Evolutionary conservation across 495 filamentous ascomycete genomes (phyloP).

Genomic region (Halenospora varia): DNA sequence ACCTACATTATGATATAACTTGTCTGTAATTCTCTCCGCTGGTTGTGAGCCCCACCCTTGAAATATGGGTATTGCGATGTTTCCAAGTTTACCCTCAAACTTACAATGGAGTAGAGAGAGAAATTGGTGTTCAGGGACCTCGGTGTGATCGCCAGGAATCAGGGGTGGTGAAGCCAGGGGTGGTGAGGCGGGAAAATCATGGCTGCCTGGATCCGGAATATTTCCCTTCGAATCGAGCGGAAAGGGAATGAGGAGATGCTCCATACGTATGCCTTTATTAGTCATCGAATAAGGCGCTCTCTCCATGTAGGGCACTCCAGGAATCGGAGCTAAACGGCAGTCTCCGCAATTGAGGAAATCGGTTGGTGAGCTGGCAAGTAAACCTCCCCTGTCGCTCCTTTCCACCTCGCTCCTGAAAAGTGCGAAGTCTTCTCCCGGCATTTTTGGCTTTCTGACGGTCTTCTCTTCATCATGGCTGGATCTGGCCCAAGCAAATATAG

Average conservation of each 20-base stretch:
- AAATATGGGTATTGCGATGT: background rate
- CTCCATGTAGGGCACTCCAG: background rate
- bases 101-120: background rate
- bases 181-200: no score
- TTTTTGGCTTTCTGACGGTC: no score
- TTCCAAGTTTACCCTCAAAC: background rate
- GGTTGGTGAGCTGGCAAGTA: background rate
- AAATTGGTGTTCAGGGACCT: background rate
- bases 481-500: no score
- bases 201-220: no score
- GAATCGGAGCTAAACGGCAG: background rate
- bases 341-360: background rate
- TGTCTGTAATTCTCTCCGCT: background rate
- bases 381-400: no score
- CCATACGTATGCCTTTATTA: background rate
- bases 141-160: no score
- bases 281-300: background rate
- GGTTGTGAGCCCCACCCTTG: background rate
- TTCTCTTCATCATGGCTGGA: no score
- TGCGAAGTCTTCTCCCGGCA: no score
- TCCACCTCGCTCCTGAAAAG: no score
- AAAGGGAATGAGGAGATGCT: background rate
- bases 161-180: no score
- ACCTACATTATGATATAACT: background rate
- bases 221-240: no score